Percentiles rank a stretch among this genome's conserved stretches.
Conservation (phyloP, 768 basidiomycete species). For the Mycena vitilis region DNA sequence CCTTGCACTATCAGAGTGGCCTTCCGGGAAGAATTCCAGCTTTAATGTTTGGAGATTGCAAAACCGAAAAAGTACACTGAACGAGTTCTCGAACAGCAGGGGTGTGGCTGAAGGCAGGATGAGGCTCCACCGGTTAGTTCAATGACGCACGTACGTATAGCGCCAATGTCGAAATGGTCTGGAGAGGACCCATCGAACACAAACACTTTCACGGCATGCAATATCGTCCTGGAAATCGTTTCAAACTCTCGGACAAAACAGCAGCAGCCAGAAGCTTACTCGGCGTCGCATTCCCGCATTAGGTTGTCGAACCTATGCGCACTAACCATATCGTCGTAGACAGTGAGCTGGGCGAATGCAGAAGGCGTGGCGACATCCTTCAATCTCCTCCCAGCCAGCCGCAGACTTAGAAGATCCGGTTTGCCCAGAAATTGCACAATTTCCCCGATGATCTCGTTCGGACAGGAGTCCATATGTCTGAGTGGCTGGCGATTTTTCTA, state of each 20-base stretch:
- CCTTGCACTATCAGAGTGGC: background rate
- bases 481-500: too few relatives aligned
- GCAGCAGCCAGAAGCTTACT: background rate
- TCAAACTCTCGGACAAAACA: background rate
- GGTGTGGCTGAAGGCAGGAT: slow-evolving; percentile 14
- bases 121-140: background rate
- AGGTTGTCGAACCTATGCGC: slow-evolving; percentile 14
- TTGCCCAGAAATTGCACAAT: slow-evolving; percentile 5
- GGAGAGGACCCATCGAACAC: slow-evolving; percentile 15
- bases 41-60: slow-evolving; percentile 10
- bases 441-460: slow-evolving; percentile 18
- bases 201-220: slow-evolving; percentile 15
- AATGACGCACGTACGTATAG: slow-evolving; percentile 2
- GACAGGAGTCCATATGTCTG: slow-evolving; percentile 21
- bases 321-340: slow-evolving; percentile 15
- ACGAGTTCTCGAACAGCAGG: slow-evolving; percentile 7
- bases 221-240: slow-evolving; percentile 12
- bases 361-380: slow-evolving; percentile 17
- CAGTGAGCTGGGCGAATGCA: slow-evolving; percentile 11
- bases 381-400: slow-evolving; percentile 18
- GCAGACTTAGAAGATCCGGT: slow-evolving; percentile 12
- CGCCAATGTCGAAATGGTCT: slow-evolving; percentile 28
- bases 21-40: slow-evolving; percentile 19
- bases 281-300: slow-evolving; percentile 18
- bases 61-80: slow-evolving; percentile 18